Base-by-base conservation (phyloP, 2,329 filamentous ascomycete genomes). In the Aureobasidium sp. region DNA sequence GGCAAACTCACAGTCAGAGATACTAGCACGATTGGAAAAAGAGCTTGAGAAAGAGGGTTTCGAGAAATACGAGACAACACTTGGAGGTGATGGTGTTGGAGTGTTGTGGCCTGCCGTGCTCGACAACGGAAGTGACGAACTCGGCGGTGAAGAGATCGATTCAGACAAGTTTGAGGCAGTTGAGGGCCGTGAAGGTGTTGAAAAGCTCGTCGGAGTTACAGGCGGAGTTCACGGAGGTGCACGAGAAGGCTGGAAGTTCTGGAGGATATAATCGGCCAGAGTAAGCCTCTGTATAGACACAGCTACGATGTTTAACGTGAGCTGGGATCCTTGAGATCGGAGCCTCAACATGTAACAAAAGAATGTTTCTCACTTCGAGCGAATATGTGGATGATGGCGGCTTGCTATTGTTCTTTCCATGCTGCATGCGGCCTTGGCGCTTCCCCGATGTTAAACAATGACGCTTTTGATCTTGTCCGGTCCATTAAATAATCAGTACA, bases 31-130 rank as follows among this genome's bases (percentile, higher is more conserved):
- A 10, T 77, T 97, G 17, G 85, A 93, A 67, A 71, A 78, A 42
- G 84, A 85, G 64, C 82, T 82, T 4, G 72, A 76, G 41, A 72
- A 71, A 10, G 78, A 80, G 67, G 89, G 89, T 1, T 99, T 94
- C 72, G 82, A 85, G 68, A 88, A 87, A 68, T 97, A 96, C 70
- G 85, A 92, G 74, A 94, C 91, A 0, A 97, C 90, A 0, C 83
- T 99, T 0, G 94, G 92, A 4, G 92, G 93, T 42, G 90, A 97
- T 69, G 94, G 94, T 13, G 90, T 99, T 0, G 94, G 94, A 41
- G 91, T 99, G 1, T 82, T 99, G 5, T 96, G 90, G 86, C 94
- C 94, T 0, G 94, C 94, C 0, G 88, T 97, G 0, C 79, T 97
- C 29, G 90, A 90, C 72, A 96, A 95, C 64, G 90, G 88, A 6